These are phyloP conservation scores for Yueomyces sp. DNA, from an alignment of 805 yeast species.

Conservation along the genomic window DNA sequence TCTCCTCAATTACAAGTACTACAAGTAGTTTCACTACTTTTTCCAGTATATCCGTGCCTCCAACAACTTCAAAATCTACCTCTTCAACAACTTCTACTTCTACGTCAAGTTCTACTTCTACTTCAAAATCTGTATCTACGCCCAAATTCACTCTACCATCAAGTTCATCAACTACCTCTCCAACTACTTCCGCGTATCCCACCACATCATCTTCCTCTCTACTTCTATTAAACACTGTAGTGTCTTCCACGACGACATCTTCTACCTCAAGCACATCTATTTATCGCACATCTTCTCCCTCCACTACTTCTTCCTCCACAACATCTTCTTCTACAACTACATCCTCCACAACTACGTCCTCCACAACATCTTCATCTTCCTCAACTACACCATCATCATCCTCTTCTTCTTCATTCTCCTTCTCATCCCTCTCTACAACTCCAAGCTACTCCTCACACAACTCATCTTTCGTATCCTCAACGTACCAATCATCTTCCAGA, in stretches of 20 bases:
- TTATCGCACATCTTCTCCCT: neutral
- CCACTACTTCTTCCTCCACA: neutral
- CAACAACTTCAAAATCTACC: neutral
- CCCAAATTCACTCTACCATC: neutral
- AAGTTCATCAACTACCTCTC: neutral
- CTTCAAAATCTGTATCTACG: neutral
- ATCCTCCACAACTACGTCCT: neutral
- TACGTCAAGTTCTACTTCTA: neutral
- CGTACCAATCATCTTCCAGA: no score
- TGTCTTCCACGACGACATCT: neutral
- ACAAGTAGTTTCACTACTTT: neutral
- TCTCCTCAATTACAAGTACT: neutral
- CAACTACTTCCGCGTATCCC: neutral
- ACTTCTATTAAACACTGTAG: neutral
- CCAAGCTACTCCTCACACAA: slow-evolving; percentile 1
- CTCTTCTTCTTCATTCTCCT: slow-evolving; percentile 6
- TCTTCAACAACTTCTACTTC: neutral
- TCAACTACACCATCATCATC: slow-evolving; percentile 1
- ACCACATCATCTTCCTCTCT: neutral
- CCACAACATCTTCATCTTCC: slow-evolving; percentile 1
- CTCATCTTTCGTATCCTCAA: no score
- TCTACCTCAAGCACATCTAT: neutral
- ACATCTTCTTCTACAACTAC: neutral
- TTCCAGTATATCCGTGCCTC: neutral
- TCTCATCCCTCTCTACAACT: slow-evolving; percentile 5